Evolutionary conservation across 2,329 filamentous ascomycete genomes (phyloP).

Genomic region (Hypoxylon sp.): DNA sequence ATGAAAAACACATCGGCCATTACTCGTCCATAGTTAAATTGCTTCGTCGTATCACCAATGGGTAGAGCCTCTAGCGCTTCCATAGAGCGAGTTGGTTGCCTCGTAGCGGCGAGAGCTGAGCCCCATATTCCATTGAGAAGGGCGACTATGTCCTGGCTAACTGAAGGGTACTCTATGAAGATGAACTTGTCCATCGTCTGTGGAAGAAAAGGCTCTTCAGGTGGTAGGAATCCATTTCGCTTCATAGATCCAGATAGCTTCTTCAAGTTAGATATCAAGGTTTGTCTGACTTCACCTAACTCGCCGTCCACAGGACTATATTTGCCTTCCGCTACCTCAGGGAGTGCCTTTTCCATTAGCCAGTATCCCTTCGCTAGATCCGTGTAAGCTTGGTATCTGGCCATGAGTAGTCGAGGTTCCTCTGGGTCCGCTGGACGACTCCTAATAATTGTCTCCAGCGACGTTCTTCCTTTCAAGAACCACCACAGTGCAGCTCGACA

Average conservation of each 20-base stretch:
- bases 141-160: conserved; percentile 79
- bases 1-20: conserved; percentile 81
- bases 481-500: conserved; percentile 86
- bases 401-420: conserved; percentile 67
- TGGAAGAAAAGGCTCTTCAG: conserved; percentile 77
- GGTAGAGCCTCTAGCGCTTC: conserved; percentile 79
- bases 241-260: conserved; percentile 87
- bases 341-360: conserved; percentile 74
- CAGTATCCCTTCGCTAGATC: conserved; percentile 90
- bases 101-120: conserved; percentile 64
- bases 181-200: conserved; percentile 85
- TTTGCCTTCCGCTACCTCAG: conserved; percentile 63
- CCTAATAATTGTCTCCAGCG: conserved; percentile 79
- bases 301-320: conserved; percentile 62
- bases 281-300: conserved; percentile 67
- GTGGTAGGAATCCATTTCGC: conserved; percentile 82
- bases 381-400: conserved; percentile 83
- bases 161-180: conserved; percentile 82
- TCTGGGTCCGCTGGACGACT: conserved; percentile 71
- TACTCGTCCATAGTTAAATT: conserved; percentile 85
- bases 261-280: conserved; percentile 74
- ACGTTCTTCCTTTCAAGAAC: conserved; percentile 86
- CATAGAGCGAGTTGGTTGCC: conserved; percentile 62
- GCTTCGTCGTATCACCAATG: conserved; percentile 78
- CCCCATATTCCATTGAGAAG: conserved; percentile 75